Conservation (phyloP, 768 basidiomycete species). For the Podaxis sp. region DNA sequence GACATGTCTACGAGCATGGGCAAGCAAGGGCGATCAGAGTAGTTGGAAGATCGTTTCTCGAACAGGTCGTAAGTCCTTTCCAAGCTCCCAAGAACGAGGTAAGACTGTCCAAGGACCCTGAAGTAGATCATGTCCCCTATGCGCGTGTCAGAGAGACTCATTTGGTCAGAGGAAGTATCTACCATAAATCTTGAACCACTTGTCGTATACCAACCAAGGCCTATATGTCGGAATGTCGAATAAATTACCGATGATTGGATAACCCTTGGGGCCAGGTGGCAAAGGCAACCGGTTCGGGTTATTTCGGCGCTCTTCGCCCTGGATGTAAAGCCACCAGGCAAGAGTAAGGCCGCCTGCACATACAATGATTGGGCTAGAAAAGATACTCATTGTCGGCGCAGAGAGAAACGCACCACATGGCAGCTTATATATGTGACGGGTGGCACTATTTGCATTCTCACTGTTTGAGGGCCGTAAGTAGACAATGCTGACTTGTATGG, state of each 20-base stretch:
- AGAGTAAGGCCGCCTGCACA: not conserved
- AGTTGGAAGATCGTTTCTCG: conserved; percentile 51
- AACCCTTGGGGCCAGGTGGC: conserved; percentile 32
- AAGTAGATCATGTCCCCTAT: conserved; percentile 55
- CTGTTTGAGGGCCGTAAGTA: too few relatives aligned
- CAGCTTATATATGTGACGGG: too few relatives aligned
- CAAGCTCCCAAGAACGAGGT: conserved; percentile 23
- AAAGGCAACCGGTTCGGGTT: conserved; percentile 16
- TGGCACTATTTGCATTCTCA: too few relatives aligned
- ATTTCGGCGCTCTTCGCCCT: not conserved
- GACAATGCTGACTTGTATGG: too few relatives aligned
- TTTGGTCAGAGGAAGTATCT: not conserved
- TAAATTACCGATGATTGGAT: conserved; percentile 29
- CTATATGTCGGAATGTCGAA: conserved; percentile 26
- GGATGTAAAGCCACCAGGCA: not conserved
- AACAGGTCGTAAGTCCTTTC: conserved; percentile 50
- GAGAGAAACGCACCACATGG: too few relatives aligned
- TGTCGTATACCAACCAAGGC: conserved; percentile 29
- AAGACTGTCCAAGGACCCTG: conserved; percentile 37
- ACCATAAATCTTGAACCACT: conserved; percentile 35
- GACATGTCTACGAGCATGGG: conserved; percentile 53
- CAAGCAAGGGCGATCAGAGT: conserved; percentile 48
- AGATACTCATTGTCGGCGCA: too few relatives aligned
- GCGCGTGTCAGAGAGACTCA: not conserved
- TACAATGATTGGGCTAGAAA: too few relatives aligned